Evolutionary conservation across 257 asterid genomes (phyloP).

Genomic region (Ajuga chamaepitys): DNA sequence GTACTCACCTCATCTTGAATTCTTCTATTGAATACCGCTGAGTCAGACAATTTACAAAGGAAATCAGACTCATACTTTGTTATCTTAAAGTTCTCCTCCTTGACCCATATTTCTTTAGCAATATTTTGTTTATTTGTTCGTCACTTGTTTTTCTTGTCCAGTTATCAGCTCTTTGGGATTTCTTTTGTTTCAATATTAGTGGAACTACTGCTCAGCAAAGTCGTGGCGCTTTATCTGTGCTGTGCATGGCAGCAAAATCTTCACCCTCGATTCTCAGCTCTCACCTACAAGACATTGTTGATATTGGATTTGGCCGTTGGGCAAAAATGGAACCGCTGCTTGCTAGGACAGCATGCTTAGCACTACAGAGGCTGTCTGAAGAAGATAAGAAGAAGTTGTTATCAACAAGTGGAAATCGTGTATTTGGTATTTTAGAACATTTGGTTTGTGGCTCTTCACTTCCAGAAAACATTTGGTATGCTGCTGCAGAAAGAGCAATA

Average conservation of each 20-base stretch:
- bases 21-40: neutral
- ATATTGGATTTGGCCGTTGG: conserved; percentile 98
- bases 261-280: conserved; percentile 70
- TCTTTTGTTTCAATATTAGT: conserved; percentile 82
- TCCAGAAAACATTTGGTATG: conserved; percentile 83
- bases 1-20: neutral
- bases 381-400: conserved; percentile 78
- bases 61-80: neutral
- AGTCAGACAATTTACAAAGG: neutral
- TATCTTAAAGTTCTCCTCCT: neutral
- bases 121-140: neutral
- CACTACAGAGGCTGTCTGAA: conserved; percentile 78
- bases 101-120: conserved; percentile 3
- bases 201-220: conserved; percentile 95
- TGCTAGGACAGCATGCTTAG: conserved; percentile 88
- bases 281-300: conserved; percentile 87
- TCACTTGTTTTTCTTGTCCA: conserved; percentile 30
- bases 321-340: conserved; percentile 91
- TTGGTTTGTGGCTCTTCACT: conserved; percentile 59
- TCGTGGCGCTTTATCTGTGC: conserved; percentile 88
- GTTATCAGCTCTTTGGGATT: conserved; percentile 96
- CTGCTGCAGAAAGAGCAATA: conserved; percentile 86
- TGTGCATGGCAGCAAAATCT: conserved; percentile 92
- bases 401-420: conserved; percentile 58
- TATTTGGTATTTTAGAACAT: conserved; percentile 67